Evolutionary conservation across 768 basidiomycete species (phyloP).

Genomic region (Termitomyces sp.): DNA sequence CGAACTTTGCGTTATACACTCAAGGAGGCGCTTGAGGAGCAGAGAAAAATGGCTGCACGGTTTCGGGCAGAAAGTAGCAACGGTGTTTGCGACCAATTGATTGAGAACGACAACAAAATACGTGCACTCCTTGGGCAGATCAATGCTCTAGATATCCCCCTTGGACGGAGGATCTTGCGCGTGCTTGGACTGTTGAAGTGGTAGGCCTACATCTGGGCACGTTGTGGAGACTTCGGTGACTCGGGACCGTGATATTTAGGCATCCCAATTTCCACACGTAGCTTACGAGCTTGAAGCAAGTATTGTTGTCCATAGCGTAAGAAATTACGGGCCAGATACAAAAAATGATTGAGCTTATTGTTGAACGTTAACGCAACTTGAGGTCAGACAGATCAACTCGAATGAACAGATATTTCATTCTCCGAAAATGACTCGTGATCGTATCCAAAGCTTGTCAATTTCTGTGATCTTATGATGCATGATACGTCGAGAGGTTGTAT

Average conservation of each 20-base stretch:
- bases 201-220: background rate
- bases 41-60: constrained; percentile 2
- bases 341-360: background rate
- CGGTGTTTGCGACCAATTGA: constrained; percentile 9
- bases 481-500: too few species aligned
- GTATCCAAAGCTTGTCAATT: background rate
- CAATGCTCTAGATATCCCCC: constrained; percentile 19
- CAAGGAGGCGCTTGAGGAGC: constrained; percentile 10
- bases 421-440: background rate
- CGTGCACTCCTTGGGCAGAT: constrained; percentile 17
- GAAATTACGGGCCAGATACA: background rate
- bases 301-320: background rate
- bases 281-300: background rate
- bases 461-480: too few species aligned
- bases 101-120: constrained; percentile 17
- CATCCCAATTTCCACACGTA: background rate
- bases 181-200: background rate
- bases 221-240: background rate
- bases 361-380: background rate
- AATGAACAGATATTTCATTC: background rate
- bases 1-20: constrained; percentile 14
- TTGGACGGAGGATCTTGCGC: constrained; percentile 9
- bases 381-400: background rate
- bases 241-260: background rate
- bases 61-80: constrained; percentile 10